Base-by-base conservation (phyloP, 176 grass and related monocot genomes). In the Panicum miliaceum region DNA sequence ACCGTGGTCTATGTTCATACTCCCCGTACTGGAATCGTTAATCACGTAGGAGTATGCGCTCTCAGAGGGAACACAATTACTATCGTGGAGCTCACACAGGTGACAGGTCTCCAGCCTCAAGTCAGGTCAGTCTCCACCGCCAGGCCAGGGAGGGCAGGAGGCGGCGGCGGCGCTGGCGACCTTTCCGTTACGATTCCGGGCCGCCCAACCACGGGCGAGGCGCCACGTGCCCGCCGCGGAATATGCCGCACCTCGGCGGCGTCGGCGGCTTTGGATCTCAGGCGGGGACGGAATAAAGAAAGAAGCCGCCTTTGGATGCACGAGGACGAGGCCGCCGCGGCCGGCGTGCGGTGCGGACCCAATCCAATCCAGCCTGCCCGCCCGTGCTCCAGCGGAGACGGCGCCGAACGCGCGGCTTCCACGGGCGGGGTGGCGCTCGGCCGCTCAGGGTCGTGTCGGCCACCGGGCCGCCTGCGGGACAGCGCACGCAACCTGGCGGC, bases 261-360 rank as follows among this genome's bases (percentile, higher is more conserved):
- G 84, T 74, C 50, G 88, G 74, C 73, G 84, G 73, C 84, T 90
- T 82, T 50, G 56, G 26, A 82, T 58, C 37, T 76, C 29, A 26
- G 75, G 40, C 83, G 42, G 78, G 22, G 56, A 9, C 16, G 4
- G 43, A 70, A 71, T 76, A 77, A 69, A 89, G 26, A 76, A 70
- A 89, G 27, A 23, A 26, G 8, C 15, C 19, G 8, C 35, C 52
- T 16, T 18, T 18, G 59, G 23, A 12, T 64, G 48, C 70, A 35
- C 50, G 42, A 89, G 42, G 42, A 35, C 50, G 42, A 89, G 42
- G 42, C 77, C 62, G 52, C 22, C 32, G 4, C 32, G 2, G 0
- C 50, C 3, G 54, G n/a, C 81, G 29, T 61, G 34, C 68, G 42
- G 29, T 61, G 34, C 68, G 42, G 54, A 23, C 51, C 16, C 66